phyloP scores from a whole-genome alignment of 805 yeast species.

The Candida ipomoeae region DNA sequence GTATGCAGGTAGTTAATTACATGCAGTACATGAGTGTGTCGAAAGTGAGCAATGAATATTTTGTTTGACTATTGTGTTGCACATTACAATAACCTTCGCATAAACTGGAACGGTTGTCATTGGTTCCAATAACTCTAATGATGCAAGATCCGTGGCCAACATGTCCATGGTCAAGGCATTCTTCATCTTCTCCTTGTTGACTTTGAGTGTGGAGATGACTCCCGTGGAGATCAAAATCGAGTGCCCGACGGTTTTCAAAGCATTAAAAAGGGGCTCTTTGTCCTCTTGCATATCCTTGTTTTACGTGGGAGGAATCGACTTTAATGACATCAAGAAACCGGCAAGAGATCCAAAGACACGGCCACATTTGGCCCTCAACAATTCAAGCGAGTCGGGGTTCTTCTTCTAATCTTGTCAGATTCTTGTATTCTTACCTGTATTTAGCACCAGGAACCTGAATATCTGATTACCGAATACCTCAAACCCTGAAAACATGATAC shows the following conservation, averaged over 20 bases:
- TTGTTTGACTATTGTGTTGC: too few species aligned
- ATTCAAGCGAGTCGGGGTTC: constrained; percentile 93
- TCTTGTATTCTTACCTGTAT: too few species aligned
- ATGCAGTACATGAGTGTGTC: too few species aligned
- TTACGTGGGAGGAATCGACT: constrained; percentile 95
- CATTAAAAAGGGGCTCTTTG: constrained; percentile 96
- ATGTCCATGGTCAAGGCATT: constrained; percentile 95
- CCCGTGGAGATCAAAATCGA: constrained; percentile 94
- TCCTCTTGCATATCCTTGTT: constrained; percentile 99
- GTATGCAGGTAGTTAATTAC: too few species aligned
- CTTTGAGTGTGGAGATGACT: constrained; percentile 79
- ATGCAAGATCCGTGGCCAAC: constrained; percentile 74
- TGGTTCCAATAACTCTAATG: too few species aligned
- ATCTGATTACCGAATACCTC: too few species aligned
- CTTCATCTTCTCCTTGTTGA: constrained; percentile 72
- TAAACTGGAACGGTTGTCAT: too few species aligned
- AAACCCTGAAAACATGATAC: too few species aligned
- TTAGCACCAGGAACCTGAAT: too few species aligned
- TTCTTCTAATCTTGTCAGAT: constrained; percentile 58
- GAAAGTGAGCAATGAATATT: too few species aligned
- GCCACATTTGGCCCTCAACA: constrained; percentile 94
- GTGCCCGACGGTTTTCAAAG: constrained; percentile 85
- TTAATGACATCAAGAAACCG: constrained; percentile 94
- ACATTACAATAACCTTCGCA: too few species aligned
- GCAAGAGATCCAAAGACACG: constrained; percentile 93